These are phyloP conservation scores for Candida andamanensis DNA, from an alignment of 805 yeast genomes.

Conservation along the genomic window DNA sequence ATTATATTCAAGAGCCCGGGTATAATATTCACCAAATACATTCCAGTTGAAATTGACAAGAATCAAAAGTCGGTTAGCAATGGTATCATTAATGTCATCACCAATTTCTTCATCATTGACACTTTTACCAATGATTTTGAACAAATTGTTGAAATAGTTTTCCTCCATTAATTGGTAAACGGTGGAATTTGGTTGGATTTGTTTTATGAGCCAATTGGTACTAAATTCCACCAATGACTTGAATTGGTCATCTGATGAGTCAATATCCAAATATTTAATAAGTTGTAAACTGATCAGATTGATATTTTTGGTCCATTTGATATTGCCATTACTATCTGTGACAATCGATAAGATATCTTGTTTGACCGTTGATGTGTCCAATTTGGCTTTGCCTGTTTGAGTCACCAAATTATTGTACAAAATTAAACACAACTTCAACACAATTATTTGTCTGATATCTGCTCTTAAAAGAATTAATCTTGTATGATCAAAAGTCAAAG, in stretches of 20 bases:
- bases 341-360: conserved; percentile 73
- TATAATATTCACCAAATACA: conserved; percentile 71
- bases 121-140: conserved; percentile 8
- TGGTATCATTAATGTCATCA: conserved; percentile 40
- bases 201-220: conserved; percentile 75
- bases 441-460: conserved; percentile 79
- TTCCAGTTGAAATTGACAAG: conserved; percentile 76
- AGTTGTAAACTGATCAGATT: conserved; percentile 67
- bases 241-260: background rate
- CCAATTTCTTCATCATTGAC: conserved; percentile 7
- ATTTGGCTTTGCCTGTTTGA: conserved; percentile 23
- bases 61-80: conserved; percentile 57
- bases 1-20: too few relatives aligned
- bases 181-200: conserved; percentile 76
- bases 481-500: conserved; percentile 80
- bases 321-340: conserved; percentile 79
- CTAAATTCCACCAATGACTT: conserved; percentile 46
- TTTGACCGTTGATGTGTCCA: conserved; percentile 43
- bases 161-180: conserved; percentile 74
- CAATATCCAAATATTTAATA: conserved; percentile 34
- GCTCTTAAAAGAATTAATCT: conserved; percentile 74
- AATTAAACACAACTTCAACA: conserved; percentile 68
- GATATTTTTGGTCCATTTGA: conserved; percentile 86
- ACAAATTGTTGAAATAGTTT: conserved; percentile 51
- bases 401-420: conserved; percentile 63